These are phyloP conservation scores for Funneliformis caledonium DNA, from an alignment of 371 early-diverging fungal species.

Conservation along the genomic window DNA sequence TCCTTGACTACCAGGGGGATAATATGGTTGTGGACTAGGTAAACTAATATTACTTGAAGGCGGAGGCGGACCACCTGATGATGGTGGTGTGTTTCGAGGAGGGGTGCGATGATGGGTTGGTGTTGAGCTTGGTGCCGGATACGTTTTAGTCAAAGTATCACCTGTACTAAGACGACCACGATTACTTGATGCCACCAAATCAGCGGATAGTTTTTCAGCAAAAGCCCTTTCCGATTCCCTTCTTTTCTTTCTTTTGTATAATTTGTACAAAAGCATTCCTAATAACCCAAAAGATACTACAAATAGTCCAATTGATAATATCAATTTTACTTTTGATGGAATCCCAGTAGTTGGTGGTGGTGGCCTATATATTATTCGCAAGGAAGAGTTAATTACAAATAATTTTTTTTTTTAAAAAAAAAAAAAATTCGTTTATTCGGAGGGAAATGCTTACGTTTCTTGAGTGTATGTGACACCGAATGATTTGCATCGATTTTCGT, in stretches of 20 bases:
- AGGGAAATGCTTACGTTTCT: background rate
- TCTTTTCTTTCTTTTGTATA: background rate
- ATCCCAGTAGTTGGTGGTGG: background rate
- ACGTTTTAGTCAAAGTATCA: no score
- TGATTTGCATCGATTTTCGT: background rate
- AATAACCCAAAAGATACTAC: background rate
- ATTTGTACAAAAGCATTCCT: background rate
- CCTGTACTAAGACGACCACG: no score
- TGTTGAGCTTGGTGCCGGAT: no score
- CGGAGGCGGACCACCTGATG: background rate
- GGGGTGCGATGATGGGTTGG: no score
- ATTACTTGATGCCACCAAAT: no score
- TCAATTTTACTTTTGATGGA: background rate
- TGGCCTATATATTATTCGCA: background rate
- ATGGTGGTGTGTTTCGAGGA: no score
- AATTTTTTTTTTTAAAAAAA: background rate
- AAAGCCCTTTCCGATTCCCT: background rate
- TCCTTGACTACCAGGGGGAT: background rate
- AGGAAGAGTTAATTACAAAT: background rate
- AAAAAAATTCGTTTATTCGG: background rate
- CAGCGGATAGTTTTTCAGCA: background rate
- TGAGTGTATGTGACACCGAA: background rate
- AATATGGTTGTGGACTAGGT: background rate
- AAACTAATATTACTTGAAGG: background rate
- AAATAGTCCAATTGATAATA: background rate